Percentiles rank a stretch among this genome's conserved stretches.
These are phyloP conservation scores for Haberlea rhodopensis DNA, from an alignment of 257 asterid genomes.

Conservation along the genomic window DNA sequence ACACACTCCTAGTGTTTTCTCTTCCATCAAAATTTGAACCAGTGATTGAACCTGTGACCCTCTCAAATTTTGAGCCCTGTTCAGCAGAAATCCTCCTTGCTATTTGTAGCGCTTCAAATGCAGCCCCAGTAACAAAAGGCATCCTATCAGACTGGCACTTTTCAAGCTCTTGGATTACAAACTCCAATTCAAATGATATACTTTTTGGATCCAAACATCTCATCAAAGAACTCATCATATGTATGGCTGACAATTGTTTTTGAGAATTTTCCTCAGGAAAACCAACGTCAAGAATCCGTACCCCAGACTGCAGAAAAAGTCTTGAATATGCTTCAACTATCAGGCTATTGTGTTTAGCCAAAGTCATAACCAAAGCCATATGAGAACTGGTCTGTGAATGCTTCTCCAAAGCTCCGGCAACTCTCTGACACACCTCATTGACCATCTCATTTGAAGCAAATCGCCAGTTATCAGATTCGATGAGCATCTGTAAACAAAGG, in stretches of 20 bases:
- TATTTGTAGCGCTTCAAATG: conserved; percentile 75
- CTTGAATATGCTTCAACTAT: conserved; percentile 92
- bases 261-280: conserved; percentile 64
- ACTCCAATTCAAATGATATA: conserved; percentile 59
- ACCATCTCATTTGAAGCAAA: conserved; percentile 78
- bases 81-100: conserved; percentile 62
- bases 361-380: conserved; percentile 72
- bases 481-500: conserved; percentile 79
- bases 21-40: conserved; percentile 50
- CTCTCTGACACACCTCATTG: conserved; percentile 90
- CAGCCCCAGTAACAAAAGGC: conserved; percentile 87
- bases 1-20: conserved; percentile 36
- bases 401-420: conserved; percentile 78
- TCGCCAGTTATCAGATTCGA: conserved; percentile 91
- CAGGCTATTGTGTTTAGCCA: conserved; percentile 79
- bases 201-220: conserved; percentile 78
- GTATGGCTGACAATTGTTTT: conserved; percentile 77
- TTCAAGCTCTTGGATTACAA: conserved; percentile 77
- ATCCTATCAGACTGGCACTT: conserved; percentile 73
- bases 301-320: conserved; percentile 59
- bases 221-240: conserved; percentile 80
- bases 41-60: conserved; percentile 43
- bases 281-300: conserved; percentile 58
- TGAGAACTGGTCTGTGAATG: conserved; percentile 73
- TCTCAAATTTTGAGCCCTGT: conserved; percentile 47